Evolutionary conservation across 495 filamentous ascomycete species (phyloP).

Genomic region (Terfezia claveryi): DNA sequence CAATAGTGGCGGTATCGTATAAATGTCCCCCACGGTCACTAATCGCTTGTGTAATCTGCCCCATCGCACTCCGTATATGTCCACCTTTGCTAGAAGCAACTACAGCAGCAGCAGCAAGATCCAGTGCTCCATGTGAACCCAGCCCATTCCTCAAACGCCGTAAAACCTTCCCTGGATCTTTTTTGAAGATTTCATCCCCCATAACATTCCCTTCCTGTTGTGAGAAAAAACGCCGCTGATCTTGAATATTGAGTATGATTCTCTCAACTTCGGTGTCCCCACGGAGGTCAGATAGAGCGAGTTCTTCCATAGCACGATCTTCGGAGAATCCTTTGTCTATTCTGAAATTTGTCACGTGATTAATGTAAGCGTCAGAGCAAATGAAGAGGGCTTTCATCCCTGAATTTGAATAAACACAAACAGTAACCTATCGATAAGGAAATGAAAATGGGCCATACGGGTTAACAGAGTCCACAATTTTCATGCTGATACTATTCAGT

Average conservation of each 20-base stretch:
- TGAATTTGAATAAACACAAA: too few species aligned
- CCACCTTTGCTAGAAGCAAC: slow-evolving; percentile 22
- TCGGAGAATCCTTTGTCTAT: slow-evolving; percentile 22
- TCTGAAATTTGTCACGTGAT: not conserved
- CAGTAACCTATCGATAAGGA: not conserved
- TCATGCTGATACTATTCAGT: slow-evolving; percentile 69
- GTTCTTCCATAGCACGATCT: slow-evolving; percentile 47
- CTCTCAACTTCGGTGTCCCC: slow-evolving; percentile 47
- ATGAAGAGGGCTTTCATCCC: too few species aligned
- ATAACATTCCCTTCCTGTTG: slow-evolving; percentile 29
- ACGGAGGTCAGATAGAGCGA: slow-evolving; percentile 64
- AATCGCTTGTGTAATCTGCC: slow-evolving; percentile 26
- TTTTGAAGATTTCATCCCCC: slow-evolving; percentile 36
- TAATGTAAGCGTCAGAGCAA: not conserved
- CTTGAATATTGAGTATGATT: slow-evolving; percentile 67
- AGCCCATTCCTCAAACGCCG: slow-evolving; percentile 40
- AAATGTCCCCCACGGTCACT: slow-evolving; percentile 32
- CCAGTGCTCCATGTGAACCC: slow-evolving; percentile 31
- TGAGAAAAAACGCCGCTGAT: slow-evolving; percentile 62
- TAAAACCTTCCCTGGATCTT: slow-evolving; percentile 46
- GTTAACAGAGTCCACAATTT: slow-evolving; percentile 67
- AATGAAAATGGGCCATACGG: slow-evolving; percentile 24
- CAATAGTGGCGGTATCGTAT: slow-evolving; percentile 21
- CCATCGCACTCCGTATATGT: slow-evolving; percentile 22
- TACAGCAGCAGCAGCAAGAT: slow-evolving; percentile 19